These are phyloP conservation scores for Xylariaceae sp. DNA, from an alignment of 2,329 filamentous ascomycete genomes.

Conservation along the genomic window DNA sequence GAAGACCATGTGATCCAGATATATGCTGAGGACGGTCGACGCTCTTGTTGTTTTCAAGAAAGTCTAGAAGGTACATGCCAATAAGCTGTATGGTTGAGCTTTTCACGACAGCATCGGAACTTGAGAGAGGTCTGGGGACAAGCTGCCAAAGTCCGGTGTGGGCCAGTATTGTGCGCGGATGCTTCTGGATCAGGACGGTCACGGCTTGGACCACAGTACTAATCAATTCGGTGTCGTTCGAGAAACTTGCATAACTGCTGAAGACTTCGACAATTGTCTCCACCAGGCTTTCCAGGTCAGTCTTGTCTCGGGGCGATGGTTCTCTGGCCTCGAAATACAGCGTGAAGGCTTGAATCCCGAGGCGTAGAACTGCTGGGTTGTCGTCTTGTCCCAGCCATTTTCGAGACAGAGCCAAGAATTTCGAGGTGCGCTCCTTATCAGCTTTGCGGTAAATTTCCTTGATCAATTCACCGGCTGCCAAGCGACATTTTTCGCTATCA, in stretches of 20 bases:
- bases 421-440: conserved; percentile 62
- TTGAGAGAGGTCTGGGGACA: conserved; percentile 61
- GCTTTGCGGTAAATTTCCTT: conserved; percentile 74
- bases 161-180: conserved; percentile 57
- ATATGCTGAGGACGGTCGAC: conserved; percentile 52
- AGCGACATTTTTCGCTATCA: conserved; percentile 74
- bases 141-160: conserved; percentile 63
- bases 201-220: conserved; percentile 66
- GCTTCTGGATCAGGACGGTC: conserved; percentile 57
- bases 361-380: conserved; percentile 61
- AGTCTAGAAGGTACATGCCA: conserved; percentile 71
- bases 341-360: conserved; percentile 73
- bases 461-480: conserved; percentile 72
- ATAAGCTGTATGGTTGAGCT: conserved; percentile 67
- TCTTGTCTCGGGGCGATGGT: conserved; percentile 50
- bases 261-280: conserved; percentile 47
- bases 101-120: conserved; percentile 67
- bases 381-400: conserved; percentile 70
- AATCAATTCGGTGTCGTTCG: conserved; percentile 61
- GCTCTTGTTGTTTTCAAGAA: conserved; percentile 56
- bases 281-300: conserved; percentile 59
- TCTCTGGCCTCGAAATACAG: conserved; percentile 71
- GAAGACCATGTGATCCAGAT: conserved; percentile 62
- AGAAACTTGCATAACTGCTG: conserved; percentile 43
- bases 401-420: conserved; percentile 63